phyloP scores from a whole-genome alignment of 768 basidiomycete species.

The Baorangia bicolor region DNA sequence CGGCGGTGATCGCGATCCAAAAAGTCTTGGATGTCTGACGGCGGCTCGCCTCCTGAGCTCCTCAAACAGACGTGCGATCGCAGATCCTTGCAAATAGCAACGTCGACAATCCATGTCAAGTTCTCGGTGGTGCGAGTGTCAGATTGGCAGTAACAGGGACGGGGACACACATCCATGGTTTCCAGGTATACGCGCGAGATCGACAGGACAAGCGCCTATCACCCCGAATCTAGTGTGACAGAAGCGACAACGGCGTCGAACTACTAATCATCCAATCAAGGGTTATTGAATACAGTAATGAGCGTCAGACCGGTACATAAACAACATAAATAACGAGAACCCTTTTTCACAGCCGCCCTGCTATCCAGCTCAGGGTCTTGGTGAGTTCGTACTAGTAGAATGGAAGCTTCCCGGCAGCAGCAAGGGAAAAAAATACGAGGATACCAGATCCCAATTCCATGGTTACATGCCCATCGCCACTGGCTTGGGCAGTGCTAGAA shows the following conservation, averaged over 20 bases:
- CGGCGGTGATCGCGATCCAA: conserved; percentile 10
- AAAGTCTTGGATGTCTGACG: not conserved
- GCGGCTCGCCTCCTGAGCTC: not conserved
- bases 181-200: too few relatives aligned
- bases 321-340: not conserved
- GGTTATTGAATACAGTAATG: not conserved
- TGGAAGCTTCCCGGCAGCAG: conserved; percentile 2
- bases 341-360: not conserved
- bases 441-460: not conserved
- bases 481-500: conserved; percentile 48
- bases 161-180: too few relatives aligned
- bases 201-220: not conserved
- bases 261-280: not conserved
- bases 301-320: conserved; percentile 1
- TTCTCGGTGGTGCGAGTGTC: not conserved
- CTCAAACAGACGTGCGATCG: not conserved
- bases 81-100: conserved; percentile 10
- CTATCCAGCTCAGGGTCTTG: not conserved
- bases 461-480: conserved; percentile 33
- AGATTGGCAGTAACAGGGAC: not conserved
- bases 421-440: not conserved
- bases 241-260: not conserved
- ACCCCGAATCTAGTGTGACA: not conserved
- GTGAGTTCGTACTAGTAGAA: not conserved
- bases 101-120: not conserved